Conservation (phyloP, 495 filamentous ascomycete genomes). For the Trichoderma asperelloides region DNA sequence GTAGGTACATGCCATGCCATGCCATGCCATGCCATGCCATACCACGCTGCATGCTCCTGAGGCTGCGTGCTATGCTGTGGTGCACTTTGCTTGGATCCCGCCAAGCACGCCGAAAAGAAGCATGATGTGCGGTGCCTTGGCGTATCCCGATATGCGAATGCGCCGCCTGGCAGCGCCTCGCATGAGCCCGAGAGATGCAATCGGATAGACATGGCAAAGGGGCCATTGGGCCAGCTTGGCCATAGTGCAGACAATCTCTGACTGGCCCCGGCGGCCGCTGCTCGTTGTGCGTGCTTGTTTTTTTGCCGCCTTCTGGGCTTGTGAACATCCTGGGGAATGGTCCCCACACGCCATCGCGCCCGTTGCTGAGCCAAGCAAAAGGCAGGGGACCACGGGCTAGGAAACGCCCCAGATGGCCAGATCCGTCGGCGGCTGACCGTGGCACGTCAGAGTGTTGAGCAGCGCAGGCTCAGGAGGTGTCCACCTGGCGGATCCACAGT, state of each 20-base stretch:
- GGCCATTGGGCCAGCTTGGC: too few relatives aligned
- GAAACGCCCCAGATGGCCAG: conserved; percentile 6
- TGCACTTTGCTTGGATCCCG: too few relatives aligned
- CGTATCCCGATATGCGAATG: not conserved
- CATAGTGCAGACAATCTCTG: too few relatives aligned
- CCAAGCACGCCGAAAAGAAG: too few relatives aligned
- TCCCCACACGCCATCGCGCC: not conserved
- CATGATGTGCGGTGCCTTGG: too few relatives aligned
- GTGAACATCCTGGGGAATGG: not conserved
- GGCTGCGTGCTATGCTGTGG: too few relatives aligned
- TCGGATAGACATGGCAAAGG: not conserved
- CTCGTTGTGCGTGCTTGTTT: not conserved
- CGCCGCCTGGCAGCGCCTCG: not conserved
- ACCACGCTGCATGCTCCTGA: too few relatives aligned
- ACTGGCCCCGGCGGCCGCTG: not conserved
- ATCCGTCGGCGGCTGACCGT: conserved; percentile 5
- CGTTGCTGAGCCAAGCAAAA: not conserved
- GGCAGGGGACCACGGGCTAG: not conserved
- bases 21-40: too few relatives aligned
- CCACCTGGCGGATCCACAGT: not conserved
- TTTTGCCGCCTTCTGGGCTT: conserved; percentile 2
- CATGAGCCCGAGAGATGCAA: not conserved
- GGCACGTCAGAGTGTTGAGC: conserved; percentile 6
- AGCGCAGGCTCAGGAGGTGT: not conserved
- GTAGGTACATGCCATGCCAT: too few relatives aligned